Conservation (phyloP, 192 early-diverging fungal genomes). For the Lobulomyces angularis region DNA sequence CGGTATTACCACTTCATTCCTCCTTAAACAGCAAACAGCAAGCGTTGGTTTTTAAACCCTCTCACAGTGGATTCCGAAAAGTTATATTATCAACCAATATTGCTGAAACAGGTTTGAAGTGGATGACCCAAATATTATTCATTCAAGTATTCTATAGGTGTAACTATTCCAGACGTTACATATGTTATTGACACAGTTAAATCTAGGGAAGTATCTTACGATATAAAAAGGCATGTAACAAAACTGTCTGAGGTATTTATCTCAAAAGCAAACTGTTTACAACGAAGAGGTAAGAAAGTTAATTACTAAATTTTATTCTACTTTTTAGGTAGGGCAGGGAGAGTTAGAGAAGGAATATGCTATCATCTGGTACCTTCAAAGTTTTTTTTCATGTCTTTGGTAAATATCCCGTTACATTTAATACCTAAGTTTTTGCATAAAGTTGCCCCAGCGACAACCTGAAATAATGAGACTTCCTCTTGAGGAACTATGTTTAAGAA, state of each 20-base stretch:
- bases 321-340: constrained; percentile 76
- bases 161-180: constrained; percentile 56
- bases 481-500: constrained; percentile 69
- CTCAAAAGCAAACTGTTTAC: constrained; percentile 52
- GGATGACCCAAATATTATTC: too few species aligned
- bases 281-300: constrained; percentile 71
- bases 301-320: too few species aligned
- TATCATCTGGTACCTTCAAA: constrained; percentile 59
- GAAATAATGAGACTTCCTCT: constrained; percentile 74
- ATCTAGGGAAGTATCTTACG: constrained; percentile 56
- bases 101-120: constrained; percentile 74
- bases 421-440: constrained; percentile 2
- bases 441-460: constrained; percentile 47
- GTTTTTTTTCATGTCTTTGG: constrained; percentile 27
- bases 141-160: constrained; percentile 12
- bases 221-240: constrained; percentile 46
- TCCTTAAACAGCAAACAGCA: constrained; percentile 42
- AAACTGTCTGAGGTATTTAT: constrained; percentile 50
- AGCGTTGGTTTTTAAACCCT: constrained; percentile 45
- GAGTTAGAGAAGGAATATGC: constrained; percentile 62
- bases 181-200: constrained; percentile 66
- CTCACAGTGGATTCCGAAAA: constrained; percentile 40
- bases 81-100: constrained; percentile 69
- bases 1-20: constrained; percentile 54
- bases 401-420: constrained; percentile 3